Evolutionary conservation across 495 filamentous ascomycete species (phyloP), one percentile per base, ranked within the genome.

Genomic region (Cetradonia linearis): DNA sequence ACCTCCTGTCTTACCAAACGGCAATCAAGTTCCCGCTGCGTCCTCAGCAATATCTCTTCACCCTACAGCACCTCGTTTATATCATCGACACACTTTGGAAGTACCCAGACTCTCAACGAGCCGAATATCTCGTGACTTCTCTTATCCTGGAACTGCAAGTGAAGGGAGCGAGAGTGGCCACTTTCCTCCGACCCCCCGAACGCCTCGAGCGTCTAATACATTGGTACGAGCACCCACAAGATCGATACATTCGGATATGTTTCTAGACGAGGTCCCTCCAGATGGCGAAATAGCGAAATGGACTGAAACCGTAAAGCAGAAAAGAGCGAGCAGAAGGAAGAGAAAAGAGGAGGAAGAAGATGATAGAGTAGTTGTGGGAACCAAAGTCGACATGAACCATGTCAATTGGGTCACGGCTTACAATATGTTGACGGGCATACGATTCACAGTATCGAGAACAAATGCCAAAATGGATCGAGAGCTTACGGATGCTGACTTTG

Each of bases 341-440:
- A 79, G 81, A 62, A 86, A 85, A 66, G 92, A 96, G 62, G 86
- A 94, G 34, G 91, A 95, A 63, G 88, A 96, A 61, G 94, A 97
- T 65, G 93, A 96, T 64, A 80, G 89, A 58, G 91, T 95, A 37
- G 80, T 94, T 56, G 91, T 99, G n/a, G 93, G 93, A 53, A 97
- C 91, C 27, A 96, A 96, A 73, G 93, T 99, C 38, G 93, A 97
- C 70, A 91, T 96, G 74, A 87, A 88, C 66, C 93, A 99, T 70
- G 89, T 88, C 53, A 99, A 99, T 72, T 99, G 89, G 85, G 89
- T 95, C 23, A 96, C 89, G 8, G 91, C 94, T 37, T 99, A 99
- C 73, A 97, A 99, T 73, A 99, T 99, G 93, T 81, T 99, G 73
- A 97, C 93, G 4, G 93, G 93, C 58, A 99, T 99, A 66, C 89